A percentile compares a stretch with the other conserved stretches of the same genome.
Evolutionary conservation across 768 basidiomycete species (phyloP).

Genomic region (Termitomyces sp.): DNA sequence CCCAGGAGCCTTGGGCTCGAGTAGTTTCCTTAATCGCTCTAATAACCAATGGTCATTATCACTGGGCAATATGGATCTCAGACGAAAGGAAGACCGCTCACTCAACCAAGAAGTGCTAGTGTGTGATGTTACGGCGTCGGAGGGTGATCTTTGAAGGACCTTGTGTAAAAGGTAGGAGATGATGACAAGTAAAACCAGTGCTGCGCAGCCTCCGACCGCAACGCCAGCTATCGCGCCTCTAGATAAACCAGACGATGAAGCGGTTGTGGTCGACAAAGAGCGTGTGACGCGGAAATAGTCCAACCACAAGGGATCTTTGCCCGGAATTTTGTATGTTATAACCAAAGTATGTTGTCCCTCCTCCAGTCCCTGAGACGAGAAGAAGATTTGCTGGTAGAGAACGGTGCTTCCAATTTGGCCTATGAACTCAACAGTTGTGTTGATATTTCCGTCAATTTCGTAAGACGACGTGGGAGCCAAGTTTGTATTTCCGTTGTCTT

Average conservation of each 20-base stretch:
- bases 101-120: background rate
- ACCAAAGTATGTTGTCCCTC: conserved; percentile 2
- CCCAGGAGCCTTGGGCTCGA: background rate
- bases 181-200: background rate
- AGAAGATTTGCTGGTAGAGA: conserved; percentile 3
- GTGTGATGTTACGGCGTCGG: background rate
- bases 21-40: background rate
- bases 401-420: background rate
- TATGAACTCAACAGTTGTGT: background rate
- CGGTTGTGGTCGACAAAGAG: background rate
- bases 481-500: conserved; percentile 1
- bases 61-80: background rate
- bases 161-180: background rate
- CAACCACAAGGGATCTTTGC: conserved; percentile 4
- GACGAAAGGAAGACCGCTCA: background rate
- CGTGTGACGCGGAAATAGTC: conserved; percentile 1
- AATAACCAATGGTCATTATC: background rate
- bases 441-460: background rate
- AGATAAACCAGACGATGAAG: background rate
- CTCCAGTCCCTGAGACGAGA: background rate
- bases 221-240: conserved; percentile 5
- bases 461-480: conserved; percentile 7
- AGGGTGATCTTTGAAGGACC: background rate
- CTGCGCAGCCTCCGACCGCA: conserved; percentile 1
- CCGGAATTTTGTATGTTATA: background rate